Percentiles rank a stretch among this genome's conserved stretches.
Evolutionary conservation across 768 basidiomycete genomes (phyloP).

Genomic region (Hygrocybe punicea): DNA sequence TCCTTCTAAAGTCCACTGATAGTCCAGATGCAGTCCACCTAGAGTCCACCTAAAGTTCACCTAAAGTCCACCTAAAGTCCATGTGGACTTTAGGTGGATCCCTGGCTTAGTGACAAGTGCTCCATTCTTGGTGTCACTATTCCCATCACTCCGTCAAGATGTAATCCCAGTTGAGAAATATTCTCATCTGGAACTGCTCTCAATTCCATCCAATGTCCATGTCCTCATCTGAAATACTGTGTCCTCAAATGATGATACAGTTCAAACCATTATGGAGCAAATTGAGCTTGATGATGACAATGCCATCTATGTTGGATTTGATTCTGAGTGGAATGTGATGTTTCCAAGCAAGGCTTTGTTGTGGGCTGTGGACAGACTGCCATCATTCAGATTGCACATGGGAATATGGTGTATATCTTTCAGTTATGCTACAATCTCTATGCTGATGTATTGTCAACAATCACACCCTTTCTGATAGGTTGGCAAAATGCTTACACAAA

Average conservation of each 20-base stretch:
- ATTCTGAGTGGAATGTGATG: conserved; percentile 16
- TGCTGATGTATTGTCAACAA: not conserved
- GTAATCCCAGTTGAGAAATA: conserved; percentile 22
- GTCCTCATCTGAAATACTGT: conserved; percentile 8
- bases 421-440: conserved; percentile 10
- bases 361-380: conserved; percentile 17
- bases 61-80: too few relatives aligned
- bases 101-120: too few relatives aligned
- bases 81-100: too few relatives aligned
- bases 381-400: conserved; percentile 20
- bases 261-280: not conserved
- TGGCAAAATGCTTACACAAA: not conserved
- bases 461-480: not conserved
- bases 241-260: not conserved
- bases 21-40: too few relatives aligned
- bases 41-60: too few relatives aligned
- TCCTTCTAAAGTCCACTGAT: too few relatives aligned
- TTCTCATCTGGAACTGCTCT: conserved; percentile 16
- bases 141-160: conserved; percentile 16
- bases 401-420: conserved; percentile 18
- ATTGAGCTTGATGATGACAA: conserved; percentile 14
- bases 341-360: conserved; percentile 15
- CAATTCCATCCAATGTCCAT: conserved; percentile 13
- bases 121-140: not conserved
- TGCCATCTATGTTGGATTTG: not conserved